A percentile compares a stretch with the other conserved stretches of the same genome.
Evolutionary conservation across 768 basidiomycete species (phyloP).

Genomic region (Pleurotus ostreatus): DNA sequence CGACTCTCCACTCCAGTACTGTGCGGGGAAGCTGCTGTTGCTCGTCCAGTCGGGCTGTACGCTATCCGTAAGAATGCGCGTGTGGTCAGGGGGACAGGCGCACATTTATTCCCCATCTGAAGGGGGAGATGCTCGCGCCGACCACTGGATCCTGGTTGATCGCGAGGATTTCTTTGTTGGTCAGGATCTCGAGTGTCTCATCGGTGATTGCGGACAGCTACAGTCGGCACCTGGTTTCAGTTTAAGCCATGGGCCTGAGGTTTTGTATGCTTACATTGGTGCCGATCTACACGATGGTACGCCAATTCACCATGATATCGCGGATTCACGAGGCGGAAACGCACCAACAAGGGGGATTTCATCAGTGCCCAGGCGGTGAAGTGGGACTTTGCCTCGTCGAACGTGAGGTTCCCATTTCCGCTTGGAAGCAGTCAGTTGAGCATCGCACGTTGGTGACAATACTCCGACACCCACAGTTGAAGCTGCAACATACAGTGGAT

Average conservation of each 20-base stretch:
- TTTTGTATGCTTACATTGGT: constrained; percentile 38
- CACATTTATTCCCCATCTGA: constrained; percentile 67
- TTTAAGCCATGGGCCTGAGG: not conserved
- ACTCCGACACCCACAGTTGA: too few relatives aligned
- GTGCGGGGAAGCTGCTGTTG: constrained; percentile 48
- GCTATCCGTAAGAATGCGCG: not conserved
- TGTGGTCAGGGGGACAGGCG: not conserved
- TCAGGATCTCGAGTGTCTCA: constrained; percentile 52
- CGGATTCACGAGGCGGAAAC: not conserved
- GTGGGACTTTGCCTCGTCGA: constrained; percentile 64
- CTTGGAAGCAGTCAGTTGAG: constrained; percentile 22
- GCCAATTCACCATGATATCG: too few relatives aligned
- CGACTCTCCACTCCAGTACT: constrained; percentile 61
- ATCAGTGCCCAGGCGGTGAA: constrained; percentile 72
- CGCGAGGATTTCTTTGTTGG: constrained; percentile 59
- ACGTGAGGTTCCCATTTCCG: constrained; percentile 58
- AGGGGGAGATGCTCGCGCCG: constrained; percentile 60
- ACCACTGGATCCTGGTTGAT: constrained; percentile 66
- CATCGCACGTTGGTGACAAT: too few relatives aligned
- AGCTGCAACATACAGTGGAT: too few relatives aligned
- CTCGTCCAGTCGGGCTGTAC: constrained; percentile 33
- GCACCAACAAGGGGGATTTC: constrained; percentile 56
- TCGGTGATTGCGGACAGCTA: constrained; percentile 51
- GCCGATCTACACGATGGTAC: constrained; percentile 33
- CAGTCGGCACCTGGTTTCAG: not conserved